phyloP scores from a whole-genome alignment of 2,329 filamentous ascomycete species.

The Thermothelomyces thermophilus region DNA sequence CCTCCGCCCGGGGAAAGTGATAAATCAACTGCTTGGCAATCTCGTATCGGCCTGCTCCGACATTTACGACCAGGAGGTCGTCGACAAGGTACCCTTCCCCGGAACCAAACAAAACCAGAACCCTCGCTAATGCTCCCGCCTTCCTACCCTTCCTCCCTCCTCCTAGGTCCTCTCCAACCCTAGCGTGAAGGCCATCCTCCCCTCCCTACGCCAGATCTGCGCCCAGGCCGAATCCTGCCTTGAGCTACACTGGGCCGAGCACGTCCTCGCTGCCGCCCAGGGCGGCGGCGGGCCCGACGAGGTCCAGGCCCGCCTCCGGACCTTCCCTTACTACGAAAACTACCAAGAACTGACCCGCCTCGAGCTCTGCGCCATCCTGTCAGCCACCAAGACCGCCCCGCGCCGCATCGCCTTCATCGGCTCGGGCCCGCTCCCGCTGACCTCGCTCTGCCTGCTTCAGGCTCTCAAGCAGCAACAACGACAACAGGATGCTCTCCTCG shows the following conservation, averaged over 20 bases:
- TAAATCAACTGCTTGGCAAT: constrained; percentile 22
- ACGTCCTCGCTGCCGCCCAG: constrained; percentile 28
- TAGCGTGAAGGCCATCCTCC: constrained; percentile 29
- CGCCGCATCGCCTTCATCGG: constrained; percentile 41
- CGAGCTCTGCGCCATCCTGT: constrained; percentile 37
- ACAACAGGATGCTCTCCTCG: neutral
- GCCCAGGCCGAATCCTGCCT: constrained; percentile 39
- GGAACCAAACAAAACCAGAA: neutral
- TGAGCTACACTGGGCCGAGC: constrained; percentile 38
- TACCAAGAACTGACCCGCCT: constrained; percentile 42
- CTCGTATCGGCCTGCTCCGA: constrained; percentile 22
- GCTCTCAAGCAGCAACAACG: constrained; percentile 28
- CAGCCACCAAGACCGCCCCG: constrained; percentile 29
- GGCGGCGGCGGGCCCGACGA: constrained; percentile 12
- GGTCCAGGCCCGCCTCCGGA: constrained; percentile 26
- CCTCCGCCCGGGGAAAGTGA: constrained; percentile 14
- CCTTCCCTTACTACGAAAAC: constrained; percentile 44
- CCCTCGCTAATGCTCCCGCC: neutral
- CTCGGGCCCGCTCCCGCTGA: constrained; percentile 44
- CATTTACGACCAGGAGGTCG: constrained; percentile 19
- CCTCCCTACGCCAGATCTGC: constrained; percentile 36
- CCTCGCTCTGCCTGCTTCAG: constrained; percentile 38
- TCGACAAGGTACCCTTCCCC: constrained; percentile 15
- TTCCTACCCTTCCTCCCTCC: no score
- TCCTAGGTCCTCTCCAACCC: constrained; percentile 31